A percentile compares a stretch with the other conserved stretches of the same genome.
phyloP scores from a whole-genome alignment of 129 eudicot genomes.

The Pseudognaphalium luteoalbum region DNA sequence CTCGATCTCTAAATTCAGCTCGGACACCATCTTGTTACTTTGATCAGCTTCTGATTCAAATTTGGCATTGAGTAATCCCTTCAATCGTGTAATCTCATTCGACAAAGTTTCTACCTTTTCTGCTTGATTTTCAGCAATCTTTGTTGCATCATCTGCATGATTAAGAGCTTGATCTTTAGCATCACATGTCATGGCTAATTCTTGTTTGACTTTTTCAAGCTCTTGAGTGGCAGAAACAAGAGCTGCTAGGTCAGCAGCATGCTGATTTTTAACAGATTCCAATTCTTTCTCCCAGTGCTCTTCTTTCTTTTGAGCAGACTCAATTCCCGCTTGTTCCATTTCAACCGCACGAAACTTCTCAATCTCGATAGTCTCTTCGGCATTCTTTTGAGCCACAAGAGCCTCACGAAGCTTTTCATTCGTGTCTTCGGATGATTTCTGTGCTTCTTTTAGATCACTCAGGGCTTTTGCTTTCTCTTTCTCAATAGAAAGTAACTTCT shows the following conservation, averaged over 20 bases:
- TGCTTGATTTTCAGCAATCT: slow-evolving; percentile 77
- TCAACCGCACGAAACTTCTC: slow-evolving; percentile 93
- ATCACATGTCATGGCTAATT: slow-evolving; percentile 65
- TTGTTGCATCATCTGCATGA: slow-evolving; percentile 95
- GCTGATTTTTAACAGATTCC: slow-evolving; percentile 74
- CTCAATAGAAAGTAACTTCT: slow-evolving; percentile 60
- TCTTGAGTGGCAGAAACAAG: slow-evolving; percentile 80
- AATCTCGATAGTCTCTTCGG: slow-evolving; percentile 84
- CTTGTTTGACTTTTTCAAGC: slow-evolving; percentile 82
- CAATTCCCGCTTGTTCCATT: slow-evolving; percentile 94
- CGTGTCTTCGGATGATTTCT: slow-evolving; percentile 71
- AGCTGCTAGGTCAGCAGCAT: slow-evolving; percentile 69
- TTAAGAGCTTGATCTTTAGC: slow-evolving; percentile 82
- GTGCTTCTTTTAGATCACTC: slow-evolving; percentile 72
- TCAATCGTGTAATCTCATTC: slow-evolving; percentile 64
- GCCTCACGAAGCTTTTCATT: slow-evolving; percentile 80
- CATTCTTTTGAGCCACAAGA: slow-evolving; percentile 81
- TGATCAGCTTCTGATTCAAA: slow-evolving; percentile 54
- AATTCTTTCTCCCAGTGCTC: slow-evolving; percentile 79
- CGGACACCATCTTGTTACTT: slow-evolving; percentile 48
- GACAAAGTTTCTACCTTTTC: slow-evolving; percentile 79
- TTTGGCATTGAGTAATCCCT: slow-evolving; percentile 62
- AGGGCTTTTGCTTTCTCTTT: slow-evolving; percentile 71
- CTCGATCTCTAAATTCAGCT: slow-evolving; percentile 47
- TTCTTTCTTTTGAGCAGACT: slow-evolving; percentile 77